phyloP scores from a whole-genome alignment of 805 yeast species.

The Isabelozyma gotoi region DNA sequence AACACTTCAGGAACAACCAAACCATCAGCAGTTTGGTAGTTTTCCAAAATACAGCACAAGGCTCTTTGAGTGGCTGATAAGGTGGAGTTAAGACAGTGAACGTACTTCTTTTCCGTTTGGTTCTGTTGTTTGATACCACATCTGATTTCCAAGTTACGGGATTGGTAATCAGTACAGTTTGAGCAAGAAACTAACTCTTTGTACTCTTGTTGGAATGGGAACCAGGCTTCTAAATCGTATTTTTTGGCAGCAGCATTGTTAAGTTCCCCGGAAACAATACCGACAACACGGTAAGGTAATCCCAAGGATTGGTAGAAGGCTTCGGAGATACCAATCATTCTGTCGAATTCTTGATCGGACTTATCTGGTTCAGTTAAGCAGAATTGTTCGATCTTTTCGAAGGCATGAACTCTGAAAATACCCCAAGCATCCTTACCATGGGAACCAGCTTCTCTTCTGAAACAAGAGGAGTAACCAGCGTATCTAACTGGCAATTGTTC shows the following conservation, averaged over 20 bases:
- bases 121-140: conserved; percentile 96
- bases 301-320: conserved; percentile 90
- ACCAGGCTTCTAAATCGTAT: conserved; percentile 99
- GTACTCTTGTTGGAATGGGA: conserved; percentile 98
- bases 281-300: conserved; percentile 94
- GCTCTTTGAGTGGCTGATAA: conserved; percentile 98
- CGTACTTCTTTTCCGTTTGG: conserved; percentile 95
- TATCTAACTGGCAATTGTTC: conserved; percentile 96
- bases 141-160: conserved; percentile 97
- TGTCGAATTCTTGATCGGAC: conserved; percentile 96
- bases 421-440: conserved; percentile 99
- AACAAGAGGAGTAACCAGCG: conserved; percentile 98
- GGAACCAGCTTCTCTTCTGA: conserved; percentile 99
- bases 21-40: conserved; percentile 97
- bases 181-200: conserved; percentile 98
- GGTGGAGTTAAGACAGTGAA: conserved; percentile 97
- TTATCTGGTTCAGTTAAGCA: conserved; percentile 95
- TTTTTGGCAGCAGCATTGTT: conserved; percentile 99
- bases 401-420: conserved; percentile 97
- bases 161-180: conserved; percentile 98
- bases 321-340: conserved; percentile 89
- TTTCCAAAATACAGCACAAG: conserved; percentile 93
- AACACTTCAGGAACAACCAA: conserved; percentile 90
- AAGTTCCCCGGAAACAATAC: conserved; percentile 97
- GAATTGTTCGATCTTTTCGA: conserved; percentile 97